Base-by-base conservation (phyloP, 345 rosid genomes). In the Diplotaxis tenuifolia region DNA sequence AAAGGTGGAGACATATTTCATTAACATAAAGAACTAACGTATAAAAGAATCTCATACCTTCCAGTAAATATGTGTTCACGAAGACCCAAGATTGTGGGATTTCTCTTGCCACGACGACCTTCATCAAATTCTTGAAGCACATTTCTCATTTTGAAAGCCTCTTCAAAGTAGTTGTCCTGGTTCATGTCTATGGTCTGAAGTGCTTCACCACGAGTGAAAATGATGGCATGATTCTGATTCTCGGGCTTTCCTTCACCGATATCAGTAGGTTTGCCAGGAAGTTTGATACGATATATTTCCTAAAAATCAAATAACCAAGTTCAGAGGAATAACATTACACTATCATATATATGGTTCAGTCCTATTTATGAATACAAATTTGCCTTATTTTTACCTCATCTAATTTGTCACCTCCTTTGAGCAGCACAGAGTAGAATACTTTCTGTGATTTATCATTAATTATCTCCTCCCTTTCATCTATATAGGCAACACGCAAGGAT, bases 161-260 rank as follows among this genome's bases (percentile, higher is more conserved):
- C 99, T 83, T 96, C 99, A 84, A 92, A 92, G 85, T 92, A 92
- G 83, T 89, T 96, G 77, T 96, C 99, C 99, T 90, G 99, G 83
- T 96, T 92, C 99, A 92, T 96, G 83, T 92, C 99, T 80, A 96
- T 92, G 47, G 99, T 92, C 82, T 96, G 99, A 75, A 96, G 79
- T 63, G 98, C 97, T 81, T 95, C 98, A 80, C 99, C 99, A 23
- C 99, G 98, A 72, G 98, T 95, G 79, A 95, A 95, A 59, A 96
- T 85, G 64, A 96, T 92, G 66, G 99, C 99, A 79, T 96, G 99
- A 72, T 96, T 96, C 84, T 96, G 97, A 77, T 96, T 96, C 83
- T 96, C 99, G 3, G 99, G 98, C 82, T 96, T 96, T 67, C 96
- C 97, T 88, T 96, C 99, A 9, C 98, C 99, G 23, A 92, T 88